Conservation (phyloP, 768 basidiomycete genomes). For the Thelephora aurantiotincta region DNA sequence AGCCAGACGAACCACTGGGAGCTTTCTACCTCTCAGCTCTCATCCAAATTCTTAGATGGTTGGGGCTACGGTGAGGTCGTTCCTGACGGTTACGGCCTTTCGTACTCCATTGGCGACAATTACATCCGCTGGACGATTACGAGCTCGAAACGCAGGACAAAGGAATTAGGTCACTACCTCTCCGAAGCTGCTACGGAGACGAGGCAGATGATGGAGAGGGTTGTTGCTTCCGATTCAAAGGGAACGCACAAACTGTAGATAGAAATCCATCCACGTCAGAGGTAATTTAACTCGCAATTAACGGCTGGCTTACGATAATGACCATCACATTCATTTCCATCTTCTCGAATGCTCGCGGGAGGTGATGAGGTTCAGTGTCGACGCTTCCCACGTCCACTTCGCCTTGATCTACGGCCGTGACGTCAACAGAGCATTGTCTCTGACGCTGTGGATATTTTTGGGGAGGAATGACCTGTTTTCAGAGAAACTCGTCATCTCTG, state of each 20-base stretch:
- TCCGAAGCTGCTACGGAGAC: slow-evolving; percentile 73
- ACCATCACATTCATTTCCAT: no score
- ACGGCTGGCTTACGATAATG: slow-evolving; percentile 14
- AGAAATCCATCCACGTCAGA: not conserved
- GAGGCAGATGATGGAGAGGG: slow-evolving; percentile 60
- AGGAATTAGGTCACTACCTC: slow-evolving; percentile 51
- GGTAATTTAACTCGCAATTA: not conserved
- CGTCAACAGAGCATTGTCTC: no score
- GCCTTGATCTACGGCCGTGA: no score
- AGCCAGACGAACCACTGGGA: slow-evolving; percentile 77
- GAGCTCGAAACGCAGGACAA: slow-evolving; percentile 41
- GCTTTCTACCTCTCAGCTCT: slow-evolving; percentile 81
- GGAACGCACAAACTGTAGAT: slow-evolving; percentile 6
- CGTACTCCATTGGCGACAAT: slow-evolving; percentile 78
- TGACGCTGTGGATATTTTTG: no score
- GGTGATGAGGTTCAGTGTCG: no score
- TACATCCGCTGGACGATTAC: slow-evolving; percentile 90
- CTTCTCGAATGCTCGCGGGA: no score
- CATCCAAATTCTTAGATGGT: slow-evolving; percentile 69
- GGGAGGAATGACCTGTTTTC: no score
- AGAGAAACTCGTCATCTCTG: no score
- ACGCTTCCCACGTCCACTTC: no score
- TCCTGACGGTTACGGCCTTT: slow-evolving; percentile 79
- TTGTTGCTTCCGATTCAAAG: slow-evolving; percentile 25
- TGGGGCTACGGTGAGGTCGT: slow-evolving; percentile 99